Evolutionary conservation across 352 stramenopile species (phyloP), one percentile per base, ranked within the genome.

Genomic region (Globisporangium okanoganense): DNA sequence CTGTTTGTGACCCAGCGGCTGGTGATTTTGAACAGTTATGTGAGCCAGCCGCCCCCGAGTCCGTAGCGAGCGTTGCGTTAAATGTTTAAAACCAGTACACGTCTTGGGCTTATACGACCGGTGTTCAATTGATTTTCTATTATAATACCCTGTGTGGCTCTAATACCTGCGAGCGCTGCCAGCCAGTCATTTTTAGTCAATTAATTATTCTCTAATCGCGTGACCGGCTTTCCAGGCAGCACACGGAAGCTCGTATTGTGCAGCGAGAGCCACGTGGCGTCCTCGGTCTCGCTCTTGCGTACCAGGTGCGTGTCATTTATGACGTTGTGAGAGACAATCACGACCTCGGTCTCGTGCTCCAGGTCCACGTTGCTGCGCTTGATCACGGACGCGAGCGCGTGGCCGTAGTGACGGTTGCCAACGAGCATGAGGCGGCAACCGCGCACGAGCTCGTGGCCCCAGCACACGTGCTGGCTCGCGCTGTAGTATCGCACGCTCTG

Each of bases 381-480:
- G 25, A 82, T 59, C 16, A 73, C 67, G 2, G 71, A 61, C 22
- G 64, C 66, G 13, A 84, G 61, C 14, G 78, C 65, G 36, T 75
- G 55, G 0, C 76, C 76, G 24, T 76, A 88, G 35, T 73, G 67
- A 5, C 69, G 70, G 41, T 75, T 80, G 12, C 44, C 51, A 56
- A 78, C 79, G n/a, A 90, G 53, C 1, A 71, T 61, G 40, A 90
- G 20, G 1, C 73, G 75, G 33, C 75, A 80, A 22, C 80, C 78
- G 13, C 47, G 57, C 29, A 78, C 70, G 24, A 90, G 62, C n/a
- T 90, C 78, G 27, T 87, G 69, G 14, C 76, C 78, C 81, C 81
- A 90, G 59, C 81, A 90, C 2, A 90, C 69, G 53, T 90, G 81
- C 29, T 79, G 66, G 8, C 81, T 85, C 0, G 67, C 66, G 51